phyloP scores from a whole-genome alignment of 2,329 filamentous ascomycete genomes.

The Ophioceras dolichostomum region DNA sequence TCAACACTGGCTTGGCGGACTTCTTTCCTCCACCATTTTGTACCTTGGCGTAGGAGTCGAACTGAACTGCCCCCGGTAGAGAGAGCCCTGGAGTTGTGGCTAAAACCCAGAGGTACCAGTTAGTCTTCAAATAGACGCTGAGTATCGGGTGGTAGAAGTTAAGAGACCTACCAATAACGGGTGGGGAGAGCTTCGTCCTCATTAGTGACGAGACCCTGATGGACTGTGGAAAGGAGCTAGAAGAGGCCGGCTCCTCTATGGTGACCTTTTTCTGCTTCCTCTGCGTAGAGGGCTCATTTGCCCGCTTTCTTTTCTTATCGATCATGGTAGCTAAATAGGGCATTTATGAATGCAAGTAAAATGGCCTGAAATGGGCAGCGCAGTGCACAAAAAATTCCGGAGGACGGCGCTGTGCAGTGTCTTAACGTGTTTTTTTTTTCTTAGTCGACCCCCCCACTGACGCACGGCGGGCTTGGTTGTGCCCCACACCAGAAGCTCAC shows the following conservation, averaged over 20 bases:
- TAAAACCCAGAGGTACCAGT: conserved; percentile 10
- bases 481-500: neutral
- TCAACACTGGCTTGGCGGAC: conserved; percentile 15
- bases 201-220: conserved; percentile 34
- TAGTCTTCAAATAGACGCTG: neutral
- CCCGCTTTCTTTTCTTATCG: conserved; percentile 41
- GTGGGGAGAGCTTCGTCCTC: conserved; percentile 32
- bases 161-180: conserved; percentile 20
- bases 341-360: no score
- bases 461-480: neutral
- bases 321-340: conserved; percentile 1
- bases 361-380: no score
- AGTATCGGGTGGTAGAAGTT: no score
- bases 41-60: conserved; percentile 34
- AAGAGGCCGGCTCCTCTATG: conserved; percentile 23
- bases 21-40: conserved; percentile 22
- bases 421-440: neutral
- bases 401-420: neutral
- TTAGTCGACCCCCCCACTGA: neutral
- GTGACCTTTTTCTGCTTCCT: conserved; percentile 39
- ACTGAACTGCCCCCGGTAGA: conserved; percentile 23
- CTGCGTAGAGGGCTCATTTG: conserved; percentile 21
- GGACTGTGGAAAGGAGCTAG: conserved; percentile 16
- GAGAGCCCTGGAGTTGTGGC: conserved; percentile 28
- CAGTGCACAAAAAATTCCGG: no score